Evolutionary conservation across 805 yeast genomes (phyloP).

Genomic region (Saccharomycopsis javanensis): DNA sequence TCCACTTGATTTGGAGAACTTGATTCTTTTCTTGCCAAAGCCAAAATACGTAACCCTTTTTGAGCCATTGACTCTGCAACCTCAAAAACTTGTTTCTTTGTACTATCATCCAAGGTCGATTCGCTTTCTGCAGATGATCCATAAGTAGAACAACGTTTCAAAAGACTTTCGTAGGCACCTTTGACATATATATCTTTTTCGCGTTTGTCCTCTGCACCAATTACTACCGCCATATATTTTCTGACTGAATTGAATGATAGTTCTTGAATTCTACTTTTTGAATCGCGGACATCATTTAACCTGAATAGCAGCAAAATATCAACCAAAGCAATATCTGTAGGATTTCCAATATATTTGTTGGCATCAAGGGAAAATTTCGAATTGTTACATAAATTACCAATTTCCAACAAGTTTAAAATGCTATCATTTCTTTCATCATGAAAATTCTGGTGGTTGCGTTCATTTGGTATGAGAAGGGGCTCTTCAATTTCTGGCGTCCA

Average conservation of each 20-base stretch:
- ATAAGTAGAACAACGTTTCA: slow-evolving; percentile 44
- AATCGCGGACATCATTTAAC: slow-evolving; percentile 57
- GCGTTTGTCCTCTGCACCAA: slow-evolving; percentile 47
- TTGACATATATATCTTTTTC: slow-evolving; percentile 61
- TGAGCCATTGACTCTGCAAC: slow-evolving; percentile 60
- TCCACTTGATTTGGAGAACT: slow-evolving; percentile 1
- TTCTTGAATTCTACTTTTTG: slow-evolving; percentile 54
- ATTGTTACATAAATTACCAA: slow-evolving; percentile 70
- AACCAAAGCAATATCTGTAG: slow-evolving; percentile 86
- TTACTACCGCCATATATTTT: slow-evolving; percentile 82
- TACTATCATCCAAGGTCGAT: slow-evolving; percentile 23
- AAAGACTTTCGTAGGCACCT: slow-evolving; percentile 80
- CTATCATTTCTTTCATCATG: slow-evolving; percentile 28
- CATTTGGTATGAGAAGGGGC: background rate
- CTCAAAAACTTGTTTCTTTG: slow-evolving; percentile 35
- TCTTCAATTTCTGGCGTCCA: slow-evolving; percentile 24
- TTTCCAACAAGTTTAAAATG: slow-evolving; percentile 46
- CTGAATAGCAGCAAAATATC: slow-evolving; percentile 67
- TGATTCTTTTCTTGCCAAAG: slow-evolving; percentile 50
- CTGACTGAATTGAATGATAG: slow-evolving; percentile 76
- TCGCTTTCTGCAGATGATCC: slow-evolving; percentile 44
- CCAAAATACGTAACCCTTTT: slow-evolving; percentile 80
- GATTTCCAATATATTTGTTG: slow-evolving; percentile 75
- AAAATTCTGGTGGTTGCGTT: background rate
- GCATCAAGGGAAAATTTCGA: slow-evolving; percentile 59